A percentile compares a stretch with the other conserved stretches of the same genome.
These are phyloP conservation scores for Hypoxylon sp. DNA, from an alignment of 2,329 filamentous ascomycete species.

Conservation along the genomic window DNA sequence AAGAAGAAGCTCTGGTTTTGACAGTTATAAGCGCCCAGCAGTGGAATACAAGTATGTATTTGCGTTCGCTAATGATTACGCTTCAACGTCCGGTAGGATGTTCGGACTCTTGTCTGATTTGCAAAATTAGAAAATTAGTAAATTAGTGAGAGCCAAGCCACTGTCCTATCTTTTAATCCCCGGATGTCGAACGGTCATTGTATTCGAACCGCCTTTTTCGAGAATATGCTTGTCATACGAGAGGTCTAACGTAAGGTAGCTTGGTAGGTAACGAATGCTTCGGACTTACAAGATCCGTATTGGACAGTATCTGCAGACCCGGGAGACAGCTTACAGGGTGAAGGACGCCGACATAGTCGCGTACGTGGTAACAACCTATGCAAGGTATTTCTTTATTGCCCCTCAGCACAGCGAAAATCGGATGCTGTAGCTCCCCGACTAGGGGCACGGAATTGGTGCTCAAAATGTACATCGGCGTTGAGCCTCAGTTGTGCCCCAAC, in stretches of 20 bases:
- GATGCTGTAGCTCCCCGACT: slow-evolving; percentile 36
- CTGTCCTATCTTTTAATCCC: slow-evolving; percentile 29
- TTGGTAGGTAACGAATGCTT: slow-evolving; percentile 16
- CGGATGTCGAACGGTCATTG: slow-evolving; percentile 22
- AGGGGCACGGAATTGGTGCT: slow-evolving; percentile 19
- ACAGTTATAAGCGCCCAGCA: slow-evolving; percentile 20
- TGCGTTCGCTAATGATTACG: slow-evolving; percentile 13
- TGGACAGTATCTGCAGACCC: slow-evolving; percentile 31
- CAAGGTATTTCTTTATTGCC: slow-evolving; percentile 31
- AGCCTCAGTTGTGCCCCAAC: slow-evolving; percentile 36
- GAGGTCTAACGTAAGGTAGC: slow-evolving; percentile 20
- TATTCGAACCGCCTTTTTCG: slow-evolving; percentile 8
- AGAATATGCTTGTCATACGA: slow-evolving; percentile 23
- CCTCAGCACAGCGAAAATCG: slow-evolving; percentile 40
- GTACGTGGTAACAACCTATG: slow-evolving; percentile 38
- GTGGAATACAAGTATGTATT: background rate
- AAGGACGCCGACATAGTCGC: slow-evolving; percentile 37
- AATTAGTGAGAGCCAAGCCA: slow-evolving; percentile 16
- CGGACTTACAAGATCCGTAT: slow-evolving; percentile 32
- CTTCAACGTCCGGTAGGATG: slow-evolving; percentile 3
- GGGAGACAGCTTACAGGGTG: slow-evolving; percentile 28
- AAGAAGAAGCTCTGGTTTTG: slow-evolving; percentile 4
- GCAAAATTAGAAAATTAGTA: slow-evolving; percentile 17
- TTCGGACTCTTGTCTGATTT: slow-evolving; percentile 25
- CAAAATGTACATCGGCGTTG: slow-evolving; percentile 33